Evolutionary conservation across 306 rosid species (phyloP).

Genomic region (Citrullus mucosospermus): DNA sequence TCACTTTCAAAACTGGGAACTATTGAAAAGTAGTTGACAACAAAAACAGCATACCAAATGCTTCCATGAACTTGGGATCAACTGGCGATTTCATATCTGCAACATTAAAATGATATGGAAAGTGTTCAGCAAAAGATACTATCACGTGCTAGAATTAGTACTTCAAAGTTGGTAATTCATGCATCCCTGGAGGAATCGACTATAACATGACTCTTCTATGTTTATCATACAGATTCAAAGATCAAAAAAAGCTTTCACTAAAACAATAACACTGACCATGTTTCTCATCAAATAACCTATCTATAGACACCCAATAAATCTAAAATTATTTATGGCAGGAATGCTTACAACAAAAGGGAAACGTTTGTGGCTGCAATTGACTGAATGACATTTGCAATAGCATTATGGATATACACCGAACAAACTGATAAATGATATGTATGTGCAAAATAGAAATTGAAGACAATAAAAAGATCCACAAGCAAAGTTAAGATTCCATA

Average conservation of each 20-base stretch:
- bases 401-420: background rate
- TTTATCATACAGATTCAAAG: background rate
- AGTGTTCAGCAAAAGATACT: background rate
- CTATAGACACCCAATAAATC: background rate
- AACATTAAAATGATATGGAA: background rate
- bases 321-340: background rate
- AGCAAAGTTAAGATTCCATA: background rate
- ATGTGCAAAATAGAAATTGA: background rate
- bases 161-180: background rate
- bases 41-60: constrained; percentile 51
- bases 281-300: background rate
- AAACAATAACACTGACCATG: background rate
- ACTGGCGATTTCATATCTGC: constrained; percentile 81
- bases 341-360: background rate
- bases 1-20: background rate
- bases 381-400: background rate
- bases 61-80: constrained; percentile 91
- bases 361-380: background rate
- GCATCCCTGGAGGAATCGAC: background rate
- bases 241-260: background rate
- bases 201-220: background rate
- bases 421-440: background rate
- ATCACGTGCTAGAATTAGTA: background rate
- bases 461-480: background rate
- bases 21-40: background rate